Base-by-base conservation (phyloP, 2,329 filamentous ascomycete species). In the Fusarium newnesense region DNA sequence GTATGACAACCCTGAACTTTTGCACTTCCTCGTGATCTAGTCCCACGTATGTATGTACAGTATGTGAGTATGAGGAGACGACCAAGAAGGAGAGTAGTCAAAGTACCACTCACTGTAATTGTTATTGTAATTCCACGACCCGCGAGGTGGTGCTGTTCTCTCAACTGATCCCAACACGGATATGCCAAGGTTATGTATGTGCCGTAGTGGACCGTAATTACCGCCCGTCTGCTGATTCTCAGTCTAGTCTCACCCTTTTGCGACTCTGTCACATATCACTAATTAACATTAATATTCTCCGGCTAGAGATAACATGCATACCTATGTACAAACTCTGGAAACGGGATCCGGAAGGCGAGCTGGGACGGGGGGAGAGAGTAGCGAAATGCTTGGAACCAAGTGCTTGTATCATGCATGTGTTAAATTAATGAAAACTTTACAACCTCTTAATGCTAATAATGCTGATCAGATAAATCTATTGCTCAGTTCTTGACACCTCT, bases 181-280 rank as follows among this genome's bases (percentile, higher is more conserved):
- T 54, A 44, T 72, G 58, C 58, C 58, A 61, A 64, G 59, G 16
- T 28, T 37, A 37, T 34, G 58, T 67, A 30, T 30, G 30, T 30
- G 42, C 67, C 26, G 26, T 42, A 42, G 24, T 61, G 28, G 56
- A 9, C 19, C 32, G 32, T 57, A 32, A 42, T 54, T 26, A 26
- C 49, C 32, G n/a, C 32, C 32, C 18, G 26, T n/a, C 16, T 47
- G 26, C 24, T 21, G 24, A 26, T 18, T 46, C 28, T 46, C 12
- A 28, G 43, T 28, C 28, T 32, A 32, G 21, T 32, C 28, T 32
- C 28, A 24, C 21, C 28, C 28, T 50, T 32, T 50, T 50, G 30
- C 47, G 30, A 34, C 18, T 46, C 28, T 43, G 60, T 72, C 70
- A 70, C n/a, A 73, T 72, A 69, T 73, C 56, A 56, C 52, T 11